Conservation (phyloP, 1,284 basidiomycete genomes). For the Somion occarium region DNA sequence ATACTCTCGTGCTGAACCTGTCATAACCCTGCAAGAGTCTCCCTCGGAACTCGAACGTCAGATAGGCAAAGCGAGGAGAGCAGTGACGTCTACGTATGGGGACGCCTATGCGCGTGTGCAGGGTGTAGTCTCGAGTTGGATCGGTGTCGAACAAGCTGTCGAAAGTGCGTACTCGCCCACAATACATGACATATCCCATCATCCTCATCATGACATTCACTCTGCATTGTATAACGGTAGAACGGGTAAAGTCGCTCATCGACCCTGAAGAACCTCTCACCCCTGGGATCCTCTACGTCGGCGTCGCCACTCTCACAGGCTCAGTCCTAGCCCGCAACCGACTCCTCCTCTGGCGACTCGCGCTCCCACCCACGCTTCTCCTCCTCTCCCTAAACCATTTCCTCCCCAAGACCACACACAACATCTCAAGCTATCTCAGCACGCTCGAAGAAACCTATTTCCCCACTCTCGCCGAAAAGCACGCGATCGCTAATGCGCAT, state of each 20-base stretch:
- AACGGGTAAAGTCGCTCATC: conserved; percentile 76
- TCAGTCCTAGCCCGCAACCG: conserved; percentile 83
- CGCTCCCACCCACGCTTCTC: conserved; percentile 70
- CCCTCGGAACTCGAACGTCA: conserved; percentile 69
- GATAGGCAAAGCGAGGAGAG: conserved; percentile 63
- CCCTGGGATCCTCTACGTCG: conserved; percentile 83
- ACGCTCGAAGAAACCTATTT: conserved; percentile 69
- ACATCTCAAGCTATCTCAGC: conserved; percentile 62
- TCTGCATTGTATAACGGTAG: conserved; percentile 32
- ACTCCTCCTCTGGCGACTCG: conserved; percentile 54
- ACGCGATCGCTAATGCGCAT: conserved; percentile 64
- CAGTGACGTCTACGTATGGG: conserved; percentile 47
- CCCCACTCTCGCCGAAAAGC: conserved; percentile 64
- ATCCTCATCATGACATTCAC: neutral
- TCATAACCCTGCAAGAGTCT: conserved; percentile 65
- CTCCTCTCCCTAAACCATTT: conserved; percentile 68
- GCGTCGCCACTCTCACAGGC: conserved; percentile 82
- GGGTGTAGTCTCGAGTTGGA: conserved; percentile 71
- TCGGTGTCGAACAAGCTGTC: conserved; percentile 74
- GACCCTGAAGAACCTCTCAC: conserved; percentile 79
- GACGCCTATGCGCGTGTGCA: conserved; percentile 64
- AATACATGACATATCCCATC: neutral
- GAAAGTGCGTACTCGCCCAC: conserved; percentile 58
- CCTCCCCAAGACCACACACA: conserved; percentile 73
- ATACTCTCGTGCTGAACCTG: conserved; percentile 57